phyloP scores from a whole-genome alignment of 768 basidiomycete genomes.

The Leucocoprinus sp. region DNA sequence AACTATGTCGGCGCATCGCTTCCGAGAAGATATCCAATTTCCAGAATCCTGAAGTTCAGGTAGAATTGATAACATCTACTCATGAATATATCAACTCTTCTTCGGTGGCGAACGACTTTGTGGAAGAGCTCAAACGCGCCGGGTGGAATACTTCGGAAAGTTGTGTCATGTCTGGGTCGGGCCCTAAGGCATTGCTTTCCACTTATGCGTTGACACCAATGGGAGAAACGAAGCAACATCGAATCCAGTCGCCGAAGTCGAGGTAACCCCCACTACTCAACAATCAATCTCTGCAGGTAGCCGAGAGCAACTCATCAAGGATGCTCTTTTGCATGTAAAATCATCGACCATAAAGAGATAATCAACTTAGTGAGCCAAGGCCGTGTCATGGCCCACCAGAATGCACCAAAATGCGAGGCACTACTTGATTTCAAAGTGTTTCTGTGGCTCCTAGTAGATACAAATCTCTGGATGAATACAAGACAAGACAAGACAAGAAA shows the following conservation, averaged over 20 bases:
- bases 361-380: too few species aligned
- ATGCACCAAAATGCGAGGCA: too few species aligned
- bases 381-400: too few species aligned
- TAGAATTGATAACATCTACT: background rate
- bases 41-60: background rate
- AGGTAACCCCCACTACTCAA: too few species aligned
- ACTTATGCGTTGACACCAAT: background rate
- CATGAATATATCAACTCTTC: background rate
- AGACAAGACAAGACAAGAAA: background rate
- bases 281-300: too few species aligned
- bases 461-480: too few species aligned
- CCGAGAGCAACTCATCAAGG: too few species aligned
- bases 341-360: too few species aligned
- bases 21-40: background rate
- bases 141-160: conserved; percentile 7
- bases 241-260: too few species aligned
- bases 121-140: background rate
- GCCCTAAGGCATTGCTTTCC: conserved; percentile 5
- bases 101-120: background rate
- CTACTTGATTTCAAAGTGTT: too few species aligned
- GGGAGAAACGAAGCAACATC: background rate
- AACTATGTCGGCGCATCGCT: conserved; percentile 5
- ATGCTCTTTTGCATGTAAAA: too few species aligned
- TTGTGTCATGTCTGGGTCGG: conserved; percentile 3
- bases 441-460: too few species aligned